Evolutionary conservation across 192 early-diverging fungal genomes (phyloP), one percentile per base, ranked within the genome.

Genomic region (Coemansia brasiliensis): DNA sequence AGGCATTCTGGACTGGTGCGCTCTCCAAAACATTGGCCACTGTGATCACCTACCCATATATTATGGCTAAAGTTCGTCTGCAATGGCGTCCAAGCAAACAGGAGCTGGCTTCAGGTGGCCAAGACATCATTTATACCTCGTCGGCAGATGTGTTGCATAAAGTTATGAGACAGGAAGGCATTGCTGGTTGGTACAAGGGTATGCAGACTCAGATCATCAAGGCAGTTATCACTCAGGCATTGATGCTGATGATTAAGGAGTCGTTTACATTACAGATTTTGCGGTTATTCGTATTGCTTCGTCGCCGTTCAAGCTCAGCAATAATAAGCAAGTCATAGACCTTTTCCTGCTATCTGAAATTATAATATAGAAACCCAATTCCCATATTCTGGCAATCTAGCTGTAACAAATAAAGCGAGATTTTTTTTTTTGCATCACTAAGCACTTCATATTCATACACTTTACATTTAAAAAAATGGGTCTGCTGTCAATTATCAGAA

Each of bases 151-250:
- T 99, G 5, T 80, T 99, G 45, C 49, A 61, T 41, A 92, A 92
- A 69, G 89, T 93, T 22, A 79, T 88, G 56, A 69, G 85, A 52
- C 74, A 57, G 24, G 93, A 96, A 43, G 97, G 97, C 4, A 37
- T 96, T 48, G 61, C 74, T 45, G 97, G 97, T 6, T 96, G 90
- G 92, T 99, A 78, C 61, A 45, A 93, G 88, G 97, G 97, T 27
- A 95, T 99, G 91, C 85, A 90, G 77, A 85, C 94, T 9, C 97
- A 99, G 82, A 95, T 99, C 58, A 82, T 88, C 65, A 99, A 99
- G 83, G 97, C 94, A n/a, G 97, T 99, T n/a, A 80, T 99, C 52
- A 93, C 92, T 7, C 97, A 99, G 69, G 95, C 97, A n/a, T 83
- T 99, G 57, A 77, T 99, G 49, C 95, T 99, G 67, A 90, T 94